Conservation (phyloP, 192 early-diverging fungal species). For the Podila verticillata region DNA sequence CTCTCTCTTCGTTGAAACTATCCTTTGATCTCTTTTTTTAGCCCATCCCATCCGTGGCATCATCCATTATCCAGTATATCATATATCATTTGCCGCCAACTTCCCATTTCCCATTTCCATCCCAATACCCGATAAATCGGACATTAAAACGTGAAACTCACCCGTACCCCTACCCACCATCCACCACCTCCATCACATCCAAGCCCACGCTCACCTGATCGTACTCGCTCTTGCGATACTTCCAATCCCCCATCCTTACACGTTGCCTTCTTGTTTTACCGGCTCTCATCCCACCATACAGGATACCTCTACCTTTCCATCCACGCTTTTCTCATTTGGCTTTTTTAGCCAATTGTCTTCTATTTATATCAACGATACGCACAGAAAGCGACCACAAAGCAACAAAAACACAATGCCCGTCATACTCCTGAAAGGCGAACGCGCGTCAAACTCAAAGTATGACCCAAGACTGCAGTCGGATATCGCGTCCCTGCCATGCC, state of each 20-base stretch:
- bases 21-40: too few relatives aligned
- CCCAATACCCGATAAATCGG: too few relatives aligned
- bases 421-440: background rate
- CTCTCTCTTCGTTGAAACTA: too few relatives aligned
- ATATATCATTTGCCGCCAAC: too few relatives aligned
- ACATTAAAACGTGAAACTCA: background rate
- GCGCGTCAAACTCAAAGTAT: background rate
- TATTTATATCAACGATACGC: too few relatives aligned
- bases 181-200: background rate
- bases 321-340: too few relatives aligned
- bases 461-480: background rate
- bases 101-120: too few relatives aligned
- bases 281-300: too few relatives aligned
- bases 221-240: background rate
- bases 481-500: conserved; percentile 4
- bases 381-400: background rate
- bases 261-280: background rate
- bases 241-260: background rate
- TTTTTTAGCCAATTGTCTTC: too few relatives aligned
- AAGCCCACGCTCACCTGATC: background rate
- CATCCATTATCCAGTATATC: too few relatives aligned
- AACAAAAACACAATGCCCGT: background rate
- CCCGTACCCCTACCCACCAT: background rate
- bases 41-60: too few relatives aligned
- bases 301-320: too few relatives aligned